Evolutionary conservation across 73 alveolate species (phyloP).

Genomic region (Paramecium octaurelia): DNA sequence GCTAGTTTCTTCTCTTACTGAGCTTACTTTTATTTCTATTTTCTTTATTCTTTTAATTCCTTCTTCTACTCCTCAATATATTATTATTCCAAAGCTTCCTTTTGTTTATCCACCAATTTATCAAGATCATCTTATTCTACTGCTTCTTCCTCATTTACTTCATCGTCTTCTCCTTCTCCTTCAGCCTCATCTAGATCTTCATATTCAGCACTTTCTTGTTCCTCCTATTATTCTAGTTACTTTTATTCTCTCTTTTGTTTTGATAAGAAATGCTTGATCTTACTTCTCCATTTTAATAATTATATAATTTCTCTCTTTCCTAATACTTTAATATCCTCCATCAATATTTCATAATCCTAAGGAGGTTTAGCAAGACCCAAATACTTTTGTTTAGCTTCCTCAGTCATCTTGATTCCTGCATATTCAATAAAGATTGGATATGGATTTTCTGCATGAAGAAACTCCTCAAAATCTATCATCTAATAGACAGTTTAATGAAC

Average conservation of each 20-base stretch:
- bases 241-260: slow-evolving; percentile 59
- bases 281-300: slow-evolving; percentile 85
- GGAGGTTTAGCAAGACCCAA: slow-evolving; percentile 65
- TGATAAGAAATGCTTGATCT: slow-evolving; percentile 74
- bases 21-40: background rate
- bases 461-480: slow-evolving; percentile 82
- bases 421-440: slow-evolving; percentile 80
- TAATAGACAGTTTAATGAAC: slow-evolving; percentile 74
- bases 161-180: slow-evolving; percentile 46
- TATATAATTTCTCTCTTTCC: slow-evolving; percentile 90
- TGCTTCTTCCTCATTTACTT: slow-evolving; percentile 63
- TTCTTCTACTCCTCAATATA: slow-evolving; percentile 49
- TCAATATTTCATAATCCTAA: slow-evolving; percentile 70
- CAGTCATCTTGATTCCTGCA: slow-evolving; percentile 69
- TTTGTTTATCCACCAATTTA: slow-evolving; percentile 62
- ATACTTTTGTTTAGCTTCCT: slow-evolving; percentile 78
- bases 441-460: slow-evolving; percentile 90
- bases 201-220: slow-evolving; percentile 67
- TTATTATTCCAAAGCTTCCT: slow-evolving; percentile 46
- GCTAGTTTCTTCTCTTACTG: slow-evolving; percentile 2
- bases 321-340: slow-evolving; percentile 88
- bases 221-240: slow-evolving; percentile 51
- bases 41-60: slow-evolving; percentile 61
- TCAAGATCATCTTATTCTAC: slow-evolving; percentile 75
- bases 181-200: slow-evolving; percentile 68